Conservation (phyloP, 352 stramenopile genomes). For the Globisporangium solare region DNA sequence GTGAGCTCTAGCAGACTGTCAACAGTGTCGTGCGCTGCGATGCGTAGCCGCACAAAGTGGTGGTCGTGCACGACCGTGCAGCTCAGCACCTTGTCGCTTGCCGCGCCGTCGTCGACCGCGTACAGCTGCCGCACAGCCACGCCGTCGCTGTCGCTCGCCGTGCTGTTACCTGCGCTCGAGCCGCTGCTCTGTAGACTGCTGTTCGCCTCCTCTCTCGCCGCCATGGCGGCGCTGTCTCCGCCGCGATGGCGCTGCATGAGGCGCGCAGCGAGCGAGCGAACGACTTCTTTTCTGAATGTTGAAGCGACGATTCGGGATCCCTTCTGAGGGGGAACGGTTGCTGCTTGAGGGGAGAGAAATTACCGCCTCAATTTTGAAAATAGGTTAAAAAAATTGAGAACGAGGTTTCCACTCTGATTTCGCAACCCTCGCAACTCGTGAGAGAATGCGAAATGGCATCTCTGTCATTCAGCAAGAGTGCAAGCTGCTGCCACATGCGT, state of each 20-base stretch:
- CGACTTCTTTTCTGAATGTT: background rate
- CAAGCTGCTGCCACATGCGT: too few relatives aligned
- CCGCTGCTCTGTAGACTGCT: background rate
- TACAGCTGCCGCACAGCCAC: background rate
- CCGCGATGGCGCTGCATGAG: background rate
- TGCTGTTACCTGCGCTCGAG: background rate
- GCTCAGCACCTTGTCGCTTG: slow-evolving; percentile 3
- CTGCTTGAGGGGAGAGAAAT: background rate
- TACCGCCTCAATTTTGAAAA: background rate
- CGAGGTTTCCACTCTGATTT: background rate
- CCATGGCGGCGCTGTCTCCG: background rate
- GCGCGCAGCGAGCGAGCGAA: too few relatives aligned
- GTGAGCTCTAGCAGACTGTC: slow-evolving; percentile 7
- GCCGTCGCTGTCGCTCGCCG: background rate
- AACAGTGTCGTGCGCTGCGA: slow-evolving; percentile 5
- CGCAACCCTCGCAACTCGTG: background rate
- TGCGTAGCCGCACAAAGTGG: slow-evolving; percentile 1
- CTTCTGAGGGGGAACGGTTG: background rate
- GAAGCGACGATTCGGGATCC: background rate
- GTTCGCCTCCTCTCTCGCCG: background rate
- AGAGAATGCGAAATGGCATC: background rate
- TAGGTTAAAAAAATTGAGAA: background rate
- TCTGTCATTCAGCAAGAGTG: background rate
- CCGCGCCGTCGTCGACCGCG: background rate
- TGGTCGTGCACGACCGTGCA: slow-evolving; percentile 5